Percentiles rank a stretch among this genome's conserved stretches.
These are phyloP conservation scores for Metrosideros polymorpha DNA, from an alignment of 441 rosid genomes.

Conservation along the genomic window DNA sequence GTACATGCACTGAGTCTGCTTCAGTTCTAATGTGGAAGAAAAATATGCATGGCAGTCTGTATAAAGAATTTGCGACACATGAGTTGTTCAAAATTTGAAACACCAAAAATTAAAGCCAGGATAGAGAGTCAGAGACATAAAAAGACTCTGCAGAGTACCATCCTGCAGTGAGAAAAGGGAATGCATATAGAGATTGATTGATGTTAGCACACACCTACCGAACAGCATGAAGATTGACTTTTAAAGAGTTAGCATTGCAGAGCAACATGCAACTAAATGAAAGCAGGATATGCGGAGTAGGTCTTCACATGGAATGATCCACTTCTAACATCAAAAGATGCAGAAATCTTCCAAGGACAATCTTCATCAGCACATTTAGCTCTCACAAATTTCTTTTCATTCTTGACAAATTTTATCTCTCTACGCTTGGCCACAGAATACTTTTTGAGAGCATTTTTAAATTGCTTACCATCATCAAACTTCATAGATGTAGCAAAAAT, in stretches of 20 bases:
- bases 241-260: background rate
- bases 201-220: background rate
- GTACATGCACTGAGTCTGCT: background rate
- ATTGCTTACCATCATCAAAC: background rate
- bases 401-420: too few species aligned
- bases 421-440: background rate
- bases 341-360: too few species aligned
- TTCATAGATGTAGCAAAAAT: too few species aligned
- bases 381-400: too few species aligned
- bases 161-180: background rate
- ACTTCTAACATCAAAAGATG: too few species aligned
- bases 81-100: background rate
- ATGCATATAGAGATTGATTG: too few species aligned
- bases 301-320: too few species aligned
- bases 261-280: background rate
- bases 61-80: background rate
- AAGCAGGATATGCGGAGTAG: background rate
- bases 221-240: background rate
- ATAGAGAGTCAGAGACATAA: background rate
- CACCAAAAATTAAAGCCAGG: background rate
- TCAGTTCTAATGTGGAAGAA: background rate
- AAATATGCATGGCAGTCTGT: background rate
- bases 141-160: background rate
- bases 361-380: too few species aligned
- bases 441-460: too few species aligned